Evolutionary conservation across 164 flowering plant species (phyloP).

Genomic region (Kalanchoe fedtschenkoi): DNA sequence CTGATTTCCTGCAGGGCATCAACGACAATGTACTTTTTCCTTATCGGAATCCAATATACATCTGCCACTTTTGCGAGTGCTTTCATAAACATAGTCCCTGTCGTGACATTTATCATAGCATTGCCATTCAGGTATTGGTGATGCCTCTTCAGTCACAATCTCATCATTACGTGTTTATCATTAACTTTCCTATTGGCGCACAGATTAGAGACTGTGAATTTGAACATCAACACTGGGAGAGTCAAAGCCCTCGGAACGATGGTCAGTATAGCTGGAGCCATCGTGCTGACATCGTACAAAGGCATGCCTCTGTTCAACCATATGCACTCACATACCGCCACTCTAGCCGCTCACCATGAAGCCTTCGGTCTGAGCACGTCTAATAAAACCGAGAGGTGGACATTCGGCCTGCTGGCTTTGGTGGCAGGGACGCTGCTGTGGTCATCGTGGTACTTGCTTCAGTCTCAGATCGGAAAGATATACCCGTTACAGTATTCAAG

Average conservation of each 20-base stretch:
- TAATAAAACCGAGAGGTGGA: conserved; percentile 31
- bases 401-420: conserved; percentile 41
- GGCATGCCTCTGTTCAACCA: conserved; percentile 39
- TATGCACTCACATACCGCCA: conserved; percentile 11
- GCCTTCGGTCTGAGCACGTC: conserved; percentile 1
- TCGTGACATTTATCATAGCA: conserved; percentile 64
- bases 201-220: conserved; percentile 61
- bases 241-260: conserved; percentile 61
- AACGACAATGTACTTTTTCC: conserved; percentile 51
- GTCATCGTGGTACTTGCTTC: conserved; percentile 83
- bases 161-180: not conserved
- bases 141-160: not conserved
- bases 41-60: conserved; percentile 64
- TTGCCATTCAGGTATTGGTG: conserved; percentile 48
- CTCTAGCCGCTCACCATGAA: conserved; percentile 9
- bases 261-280: conserved; percentile 55
- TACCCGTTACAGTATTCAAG: conserved; percentile 63
- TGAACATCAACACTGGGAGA: conserved; percentile 44
- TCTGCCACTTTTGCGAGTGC: conserved; percentile 75
- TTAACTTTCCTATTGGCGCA: not conserved
- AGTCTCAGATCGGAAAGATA: conserved; percentile 38
- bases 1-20: conserved; percentile 41
- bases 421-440: conserved; percentile 40
- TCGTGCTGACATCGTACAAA: conserved; percentile 52
- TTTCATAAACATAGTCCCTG: conserved; percentile 76